Evolutionary conservation across 805 yeast species (phyloP).

Genomic region (Starmerella floricola): DNA sequence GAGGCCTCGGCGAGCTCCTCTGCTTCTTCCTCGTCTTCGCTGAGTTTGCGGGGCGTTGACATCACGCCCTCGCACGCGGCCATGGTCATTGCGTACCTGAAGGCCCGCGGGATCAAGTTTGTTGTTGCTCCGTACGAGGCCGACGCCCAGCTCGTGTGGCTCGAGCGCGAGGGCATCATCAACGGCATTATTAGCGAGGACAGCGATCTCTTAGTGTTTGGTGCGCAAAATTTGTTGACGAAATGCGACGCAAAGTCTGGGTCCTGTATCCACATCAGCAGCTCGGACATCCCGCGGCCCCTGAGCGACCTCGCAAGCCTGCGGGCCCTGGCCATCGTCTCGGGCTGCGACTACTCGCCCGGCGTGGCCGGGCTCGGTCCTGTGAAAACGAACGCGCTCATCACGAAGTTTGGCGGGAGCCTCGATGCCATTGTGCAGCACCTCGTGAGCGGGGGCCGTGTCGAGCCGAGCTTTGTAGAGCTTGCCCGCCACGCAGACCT

Average conservation of each 20-base stretch:
- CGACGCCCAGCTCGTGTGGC: constrained; percentile 88
- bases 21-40: background rate
- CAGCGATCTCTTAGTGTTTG: constrained; percentile 83
- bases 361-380: constrained; percentile 78
- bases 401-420: constrained; percentile 37
- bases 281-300: constrained; percentile 31
- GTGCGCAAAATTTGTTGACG: constrained; percentile 63
- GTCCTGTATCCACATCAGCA: constrained; percentile 54
- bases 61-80: constrained; percentile 89
- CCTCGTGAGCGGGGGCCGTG: constrained; percentile 48
- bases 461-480: constrained; percentile 46
- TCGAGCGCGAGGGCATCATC: constrained; percentile 61
- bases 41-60: constrained; percentile 44
- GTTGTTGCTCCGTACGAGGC: constrained; percentile 98
- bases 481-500: constrained; percentile 57
- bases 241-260: constrained; percentile 57
- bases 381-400: constrained; percentile 54
- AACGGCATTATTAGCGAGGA: constrained; percentile 89
- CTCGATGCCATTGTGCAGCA: constrained; percentile 45
- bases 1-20: background rate
- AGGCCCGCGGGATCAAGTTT: constrained; percentile 44
- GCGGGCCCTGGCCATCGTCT: constrained; percentile 64
- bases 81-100: constrained; percentile 53
- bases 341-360: constrained; percentile 94
- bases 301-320: constrained; percentile 34